phyloP scores from a whole-genome alignment of 805 yeast species.

The Saccharomycopsis oosterbeekiorum region DNA sequence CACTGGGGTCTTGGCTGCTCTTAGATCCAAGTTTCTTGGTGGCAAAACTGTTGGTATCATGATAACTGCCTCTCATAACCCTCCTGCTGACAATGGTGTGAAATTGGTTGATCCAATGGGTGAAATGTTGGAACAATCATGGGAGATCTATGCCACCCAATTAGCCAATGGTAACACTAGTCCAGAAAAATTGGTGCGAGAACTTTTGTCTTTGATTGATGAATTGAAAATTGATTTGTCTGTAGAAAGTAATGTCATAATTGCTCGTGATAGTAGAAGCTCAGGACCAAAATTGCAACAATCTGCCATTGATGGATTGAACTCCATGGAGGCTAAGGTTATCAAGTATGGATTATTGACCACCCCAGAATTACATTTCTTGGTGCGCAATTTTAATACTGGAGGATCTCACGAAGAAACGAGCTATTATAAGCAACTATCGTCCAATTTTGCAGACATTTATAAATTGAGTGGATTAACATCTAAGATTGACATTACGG shows the following conservation, averaged over 20 bases:
- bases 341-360: constrained; percentile 64
- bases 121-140: constrained; percentile 70
- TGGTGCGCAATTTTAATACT: constrained; percentile 68
- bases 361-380: constrained; percentile 90
- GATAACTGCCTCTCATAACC: constrained; percentile 95
- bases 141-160: constrained; percentile 78
- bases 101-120: constrained; percentile 92
- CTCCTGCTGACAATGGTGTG: constrained; percentile 86
- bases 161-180: constrained; percentile 58
- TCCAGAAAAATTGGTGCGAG: constrained; percentile 33
- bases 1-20: constrained; percentile 71
- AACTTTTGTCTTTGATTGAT: constrained; percentile 30
- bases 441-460: constrained; percentile 42
- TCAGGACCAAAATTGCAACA: constrained; percentile 61
- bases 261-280: constrained; percentile 84
- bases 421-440: constrained; percentile 62
- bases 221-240: constrained; percentile 38
- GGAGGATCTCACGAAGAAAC: constrained; percentile 39
- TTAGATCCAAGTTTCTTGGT: constrained; percentile 63
- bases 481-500: constrained; percentile 37
- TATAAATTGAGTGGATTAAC: constrained; percentile 22
- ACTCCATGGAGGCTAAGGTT: constrained; percentile 35
- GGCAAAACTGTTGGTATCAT: constrained; percentile 83
- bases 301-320: constrained; percentile 54
- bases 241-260: constrained; percentile 38